Conservation (phyloP, 1,284 basidiomycete species). For the Naganishia albida region DNA sequence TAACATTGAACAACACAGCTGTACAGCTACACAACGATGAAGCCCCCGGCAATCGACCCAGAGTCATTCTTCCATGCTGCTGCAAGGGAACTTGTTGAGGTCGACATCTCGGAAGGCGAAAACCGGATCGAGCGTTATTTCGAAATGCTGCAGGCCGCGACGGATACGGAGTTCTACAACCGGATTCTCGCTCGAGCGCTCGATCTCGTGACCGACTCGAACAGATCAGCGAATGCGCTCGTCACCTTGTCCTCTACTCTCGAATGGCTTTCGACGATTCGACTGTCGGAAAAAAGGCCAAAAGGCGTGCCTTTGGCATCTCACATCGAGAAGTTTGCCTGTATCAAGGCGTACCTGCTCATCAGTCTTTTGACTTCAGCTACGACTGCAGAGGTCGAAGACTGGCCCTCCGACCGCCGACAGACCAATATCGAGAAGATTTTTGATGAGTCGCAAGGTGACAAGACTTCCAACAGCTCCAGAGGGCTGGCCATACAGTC, state of each 20-base stretch:
- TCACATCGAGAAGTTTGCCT: slow-evolving; percentile 11
- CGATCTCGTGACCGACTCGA: not conserved
- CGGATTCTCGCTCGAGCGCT: not conserved
- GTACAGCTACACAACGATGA: slow-evolving; percentile 4
- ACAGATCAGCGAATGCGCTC: not conserved
- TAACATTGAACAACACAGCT: not conserved
- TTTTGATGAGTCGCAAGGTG: not conserved
- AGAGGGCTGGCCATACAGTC: not conserved
- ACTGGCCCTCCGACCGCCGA: slow-evolving; percentile 5
- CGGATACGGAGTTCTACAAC: not conserved
- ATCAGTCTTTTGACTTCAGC: slow-evolving; percentile 4
- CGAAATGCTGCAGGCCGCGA: slow-evolving; percentile 17
- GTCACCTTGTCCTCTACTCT: not conserved
- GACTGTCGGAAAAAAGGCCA: not conserved
- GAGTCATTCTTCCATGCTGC: slow-evolving; percentile 13
- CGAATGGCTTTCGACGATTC: slow-evolving; percentile 6
- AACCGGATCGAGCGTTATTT: slow-evolving; percentile 12
- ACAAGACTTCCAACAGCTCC: not conserved
- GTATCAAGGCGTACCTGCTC: slow-evolving; percentile 16
- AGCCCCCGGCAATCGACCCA: slow-evolving; percentile 13
- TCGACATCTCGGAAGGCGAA: slow-evolving; percentile 11
- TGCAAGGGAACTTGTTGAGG: slow-evolving; percentile 1
- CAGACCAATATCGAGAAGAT: slow-evolving; percentile 4
- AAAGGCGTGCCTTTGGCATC: slow-evolving; percentile 1
- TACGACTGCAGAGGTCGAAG: not conserved